A percentile compares a stretch with the other conserved stretches of the same genome.
phyloP scores from a whole-genome alignment of 2,329 filamentous ascomycete genomes.

The Colletotrichum eremochloae region DNA sequence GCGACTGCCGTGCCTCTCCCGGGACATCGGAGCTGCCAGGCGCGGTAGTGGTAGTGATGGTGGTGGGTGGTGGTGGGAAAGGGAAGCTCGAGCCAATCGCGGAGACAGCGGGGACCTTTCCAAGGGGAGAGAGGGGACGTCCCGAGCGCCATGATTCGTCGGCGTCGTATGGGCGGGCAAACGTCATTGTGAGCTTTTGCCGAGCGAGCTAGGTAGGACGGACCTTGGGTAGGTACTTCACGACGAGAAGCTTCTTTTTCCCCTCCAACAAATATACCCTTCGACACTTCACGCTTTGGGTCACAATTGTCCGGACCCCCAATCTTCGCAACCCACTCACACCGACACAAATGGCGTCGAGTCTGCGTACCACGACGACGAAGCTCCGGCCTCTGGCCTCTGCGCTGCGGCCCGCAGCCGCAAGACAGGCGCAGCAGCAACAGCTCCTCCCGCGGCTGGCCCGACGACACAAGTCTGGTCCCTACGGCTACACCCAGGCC shows the following conservation, averaged over 20 bases:
- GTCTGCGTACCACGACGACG: slow-evolving; percentile 26
- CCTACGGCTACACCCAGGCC: slow-evolving; percentile 86
- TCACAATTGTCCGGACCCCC: not conserved
- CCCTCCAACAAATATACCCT: not conserved
- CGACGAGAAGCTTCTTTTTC: too few species aligned
- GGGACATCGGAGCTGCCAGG: not conserved
- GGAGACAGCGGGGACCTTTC: slow-evolving; percentile 20
- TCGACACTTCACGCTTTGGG: too few species aligned
- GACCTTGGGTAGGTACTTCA: too few species aligned
- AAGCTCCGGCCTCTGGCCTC: slow-evolving; percentile 38
- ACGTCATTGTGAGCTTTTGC: slow-evolving; percentile 41
- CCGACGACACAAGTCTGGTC: slow-evolving; percentile 67
- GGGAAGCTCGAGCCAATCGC: slow-evolving; percentile 37
- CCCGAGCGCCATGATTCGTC: slow-evolving; percentile 30
- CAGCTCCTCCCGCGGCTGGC: slow-evolving; percentile 42
- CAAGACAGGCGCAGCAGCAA: slow-evolving; percentile 5
- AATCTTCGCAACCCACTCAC: not conserved
- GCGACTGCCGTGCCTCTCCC: slow-evolving; percentile 9
- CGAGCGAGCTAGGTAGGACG: not conserved
- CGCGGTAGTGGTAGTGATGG: not conserved
- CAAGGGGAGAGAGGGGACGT: not conserved
- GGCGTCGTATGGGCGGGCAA: not conserved
- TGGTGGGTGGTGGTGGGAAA: not conserved
- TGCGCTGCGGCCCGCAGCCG: slow-evolving; percentile 24
- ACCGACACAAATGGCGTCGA: slow-evolving; percentile 25